A percentile compares a stretch with the other conserved stretches of the same genome.
Conservation (phyloP, 1,139 yeast genomes). For the Yamadazyma songkhlaensis region DNA sequence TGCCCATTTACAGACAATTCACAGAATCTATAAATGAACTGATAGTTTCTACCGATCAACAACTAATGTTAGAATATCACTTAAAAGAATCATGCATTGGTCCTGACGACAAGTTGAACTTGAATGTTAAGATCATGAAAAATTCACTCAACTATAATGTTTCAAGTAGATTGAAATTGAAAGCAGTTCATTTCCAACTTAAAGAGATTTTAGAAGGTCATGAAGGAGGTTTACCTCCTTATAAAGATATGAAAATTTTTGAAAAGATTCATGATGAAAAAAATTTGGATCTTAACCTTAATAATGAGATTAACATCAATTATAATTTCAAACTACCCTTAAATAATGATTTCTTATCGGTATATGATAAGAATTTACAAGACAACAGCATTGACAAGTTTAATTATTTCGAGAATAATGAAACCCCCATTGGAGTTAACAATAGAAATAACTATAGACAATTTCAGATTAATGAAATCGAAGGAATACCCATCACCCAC, state of each 20-base stretch:
- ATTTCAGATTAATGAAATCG: constrained; percentile 20
- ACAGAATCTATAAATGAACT: constrained; percentile 46
- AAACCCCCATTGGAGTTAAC: constrained; percentile 11
- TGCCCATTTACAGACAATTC: constrained; percentile 54
- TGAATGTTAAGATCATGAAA: constrained; percentile 37
- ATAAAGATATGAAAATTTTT: constrained; percentile 30
- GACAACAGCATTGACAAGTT: constrained; percentile 6
- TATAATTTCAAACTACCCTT: constrained; percentile 35
- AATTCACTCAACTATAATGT: constrained; percentile 33
- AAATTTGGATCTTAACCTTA: constrained; percentile 17
- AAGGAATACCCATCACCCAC: constrained; percentile 45
- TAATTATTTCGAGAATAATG: constrained; percentile 8
- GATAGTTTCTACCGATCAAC: constrained; percentile 38
- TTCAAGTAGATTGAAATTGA: constrained; percentile 39
- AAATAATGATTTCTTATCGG: constrained; percentile 34
- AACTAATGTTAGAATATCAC: constrained; percentile 39
- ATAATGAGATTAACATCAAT: constrained; percentile 27
- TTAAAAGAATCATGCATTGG: constrained; percentile 50
- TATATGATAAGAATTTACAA: constrained; percentile 16
- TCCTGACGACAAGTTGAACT: constrained; percentile 42
- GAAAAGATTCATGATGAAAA: constrained; percentile 27
- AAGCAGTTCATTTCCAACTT: constrained; percentile 45
- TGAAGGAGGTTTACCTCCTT: constrained; percentile 46
- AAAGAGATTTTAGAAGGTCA: constrained; percentile 49
- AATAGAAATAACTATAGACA: constrained; percentile 12